Base-by-base conservation (phyloP, 345 rosid genomes). In the Citrus mangshanensis region DNA sequence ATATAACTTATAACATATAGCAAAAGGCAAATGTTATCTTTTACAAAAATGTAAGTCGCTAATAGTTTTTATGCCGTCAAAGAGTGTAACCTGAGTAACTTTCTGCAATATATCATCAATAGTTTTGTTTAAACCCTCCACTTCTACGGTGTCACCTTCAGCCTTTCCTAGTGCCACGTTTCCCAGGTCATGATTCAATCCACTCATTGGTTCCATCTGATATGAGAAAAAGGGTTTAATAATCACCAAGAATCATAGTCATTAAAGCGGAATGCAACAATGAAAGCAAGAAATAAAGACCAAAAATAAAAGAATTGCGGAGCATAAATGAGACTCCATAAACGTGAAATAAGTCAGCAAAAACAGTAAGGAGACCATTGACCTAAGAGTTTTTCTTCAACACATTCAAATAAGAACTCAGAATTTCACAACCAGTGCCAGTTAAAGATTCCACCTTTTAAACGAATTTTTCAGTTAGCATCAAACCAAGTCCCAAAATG, bases 61-160 rank as follows among this genome's bases (percentile, higher is more conserved):
- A 22, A 51, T 30, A 22, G 37, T 27, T 22, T 27, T 42, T 8
- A 49, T 25, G 38, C 19, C 13, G 8, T 62, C 56, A 35, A 49
- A 35, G 68, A 66, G 6, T 9, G 60, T 78, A 54, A 87, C 93
- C 89, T 75, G 81, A 81, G 62, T 84, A 54, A 91, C 91, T 79
- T 81, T 86, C n/a, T 80, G 78, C 63, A 77, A 87, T 34, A 91
- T 86, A 10, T 79, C 83, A 77, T 91, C 89, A 21, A 87, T 63
- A 37, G 79, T 81, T 54, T 63, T 38, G 38, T 82, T 76, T 64
- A 84, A 86, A 67, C 70, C 84, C 68, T 85, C 87, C 76, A 85
- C 70, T 78, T 85, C 81, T 16, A 70, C 65, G 25, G 35, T 86
- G 73, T 81, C 77, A 27, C 75, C 80, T 72, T 75, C 82, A 56